These are phyloP conservation scores for Colletotrichum sp. DNA, from an alignment of 2,329 filamentous ascomycete genomes.

Conservation along the genomic window DNA sequence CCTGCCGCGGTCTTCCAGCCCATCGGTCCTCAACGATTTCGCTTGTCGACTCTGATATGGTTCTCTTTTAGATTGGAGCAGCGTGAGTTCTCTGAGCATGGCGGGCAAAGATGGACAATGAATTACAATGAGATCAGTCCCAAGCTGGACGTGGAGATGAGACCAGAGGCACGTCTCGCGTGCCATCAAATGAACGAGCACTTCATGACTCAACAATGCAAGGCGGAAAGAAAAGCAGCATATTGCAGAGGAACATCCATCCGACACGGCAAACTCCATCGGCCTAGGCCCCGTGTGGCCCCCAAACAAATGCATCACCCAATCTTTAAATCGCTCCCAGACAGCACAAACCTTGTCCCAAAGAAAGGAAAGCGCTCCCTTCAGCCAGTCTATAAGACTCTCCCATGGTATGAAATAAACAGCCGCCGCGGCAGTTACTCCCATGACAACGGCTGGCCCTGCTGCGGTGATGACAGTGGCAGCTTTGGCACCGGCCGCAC, in stretches of 20 bases:
- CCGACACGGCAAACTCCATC: background rate
- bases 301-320: background rate
- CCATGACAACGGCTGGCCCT: background rate
- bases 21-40: too few relatives aligned
- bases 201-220: background rate
- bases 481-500: background rate
- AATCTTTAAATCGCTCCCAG: background rate
- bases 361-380: background rate
- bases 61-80: too few relatives aligned
- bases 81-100: too few relatives aligned
- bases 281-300: background rate
- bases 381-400: background rate
- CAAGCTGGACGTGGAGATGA: background rate
- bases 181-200: background rate
- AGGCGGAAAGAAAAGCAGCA: background rate
- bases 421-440: background rate
- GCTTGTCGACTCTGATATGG: too few relatives aligned
- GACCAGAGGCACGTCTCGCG: background rate
- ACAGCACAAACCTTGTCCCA: background rate
- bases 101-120: too few relatives aligned
- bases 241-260: background rate
- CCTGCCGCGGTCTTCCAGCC: too few relatives aligned
- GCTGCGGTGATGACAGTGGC: background rate
- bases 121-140: background rate
- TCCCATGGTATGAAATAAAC: conserved; percentile 5